These are phyloP conservation scores for Boletus sp. DNA, from an alignment of 768 basidiomycete genomes.

Conservation along the genomic window DNA sequence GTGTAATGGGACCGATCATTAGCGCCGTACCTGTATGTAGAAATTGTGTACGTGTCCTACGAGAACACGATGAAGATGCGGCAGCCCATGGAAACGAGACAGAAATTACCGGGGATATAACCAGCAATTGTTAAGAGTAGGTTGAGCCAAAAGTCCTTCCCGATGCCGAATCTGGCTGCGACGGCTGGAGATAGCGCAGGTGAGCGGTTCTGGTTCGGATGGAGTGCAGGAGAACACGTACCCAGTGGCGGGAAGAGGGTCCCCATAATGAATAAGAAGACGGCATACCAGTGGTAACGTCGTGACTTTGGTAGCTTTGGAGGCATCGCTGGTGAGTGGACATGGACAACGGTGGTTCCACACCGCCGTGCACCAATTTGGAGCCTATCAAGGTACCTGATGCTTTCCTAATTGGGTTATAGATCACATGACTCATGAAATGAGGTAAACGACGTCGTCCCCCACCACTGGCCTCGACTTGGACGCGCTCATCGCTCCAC, in stretches of 20 bases:
- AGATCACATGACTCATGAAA: constrained; percentile 25
- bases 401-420: not conserved
- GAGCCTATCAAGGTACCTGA: too few species aligned
- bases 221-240: constrained; percentile 32
- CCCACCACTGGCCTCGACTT: constrained; percentile 12
- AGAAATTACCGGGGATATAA: constrained; percentile 73
- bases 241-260: constrained; percentile 89
- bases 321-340: constrained; percentile 23
- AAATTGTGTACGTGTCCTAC: constrained; percentile 89
- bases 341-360: not conserved
- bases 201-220: not conserved
- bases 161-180: constrained; percentile 89
- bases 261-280: constrained; percentile 83
- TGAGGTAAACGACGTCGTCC: constrained; percentile 24
- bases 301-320: constrained; percentile 56
- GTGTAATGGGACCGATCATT: not conserved
- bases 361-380: not conserved
- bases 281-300: constrained; percentile 76
- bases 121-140: constrained; percentile 84
- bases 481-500: constrained; percentile 20
- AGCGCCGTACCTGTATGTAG: constrained; percentile 69
- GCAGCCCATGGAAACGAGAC: not conserved
- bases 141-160: constrained; percentile 89
- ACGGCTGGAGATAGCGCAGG: constrained; percentile 57
- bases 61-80: constrained; percentile 6